A percentile compares a stretch with the other conserved stretches of the same genome.
These are phyloP conservation scores for Phytophthora meadii DNA, from an alignment of 352 stramenopile genomes.

Conservation along the genomic window DNA sequence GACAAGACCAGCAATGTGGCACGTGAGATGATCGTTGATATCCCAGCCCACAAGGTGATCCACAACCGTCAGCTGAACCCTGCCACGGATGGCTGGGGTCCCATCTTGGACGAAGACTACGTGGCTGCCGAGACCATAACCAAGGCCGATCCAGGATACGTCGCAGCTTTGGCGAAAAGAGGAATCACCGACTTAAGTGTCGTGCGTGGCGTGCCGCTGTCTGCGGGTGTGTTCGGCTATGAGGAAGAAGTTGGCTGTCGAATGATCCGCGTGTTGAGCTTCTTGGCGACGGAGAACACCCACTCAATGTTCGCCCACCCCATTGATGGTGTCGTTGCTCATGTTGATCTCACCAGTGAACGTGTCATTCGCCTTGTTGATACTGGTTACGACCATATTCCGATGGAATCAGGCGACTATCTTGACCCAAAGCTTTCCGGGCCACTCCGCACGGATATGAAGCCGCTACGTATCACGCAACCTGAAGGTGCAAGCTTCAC, in stretches of 20 bases:
- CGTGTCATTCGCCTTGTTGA: conserved; percentile 43
- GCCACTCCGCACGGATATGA: conserved; percentile 47
- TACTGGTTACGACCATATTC: conserved; percentile 46
- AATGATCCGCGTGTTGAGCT: conserved; percentile 54
- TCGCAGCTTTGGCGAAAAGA: conserved; percentile 38
- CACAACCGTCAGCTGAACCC: conserved; percentile 33
- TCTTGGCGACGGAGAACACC: conserved; percentile 36
- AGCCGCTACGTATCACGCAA: conserved; percentile 73
- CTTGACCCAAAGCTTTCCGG: conserved; percentile 32
- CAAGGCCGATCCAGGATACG: conserved; percentile 42
- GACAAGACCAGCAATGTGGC: conserved; percentile 34
- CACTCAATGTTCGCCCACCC: conserved; percentile 57
- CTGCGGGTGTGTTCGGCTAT: conserved; percentile 45
- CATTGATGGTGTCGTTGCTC: conserved; percentile 44
- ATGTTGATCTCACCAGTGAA: conserved; percentile 44
- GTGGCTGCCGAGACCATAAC: conserved; percentile 37
- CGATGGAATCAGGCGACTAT: conserved; percentile 42
- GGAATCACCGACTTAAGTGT: conserved; percentile 44
- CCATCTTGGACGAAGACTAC: conserved; percentile 52
- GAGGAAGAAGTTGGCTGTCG: conserved; percentile 40
- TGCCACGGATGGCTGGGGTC: conserved; percentile 44
- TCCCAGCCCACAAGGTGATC: conserved; percentile 32
- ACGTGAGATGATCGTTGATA: conserved; percentile 40
- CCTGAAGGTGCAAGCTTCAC: conserved; percentile 74
- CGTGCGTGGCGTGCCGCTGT: conserved; percentile 40